Evolutionary conservation across 257 asterid species (phyloP).

Genomic region (Echites panduratus): DNA sequence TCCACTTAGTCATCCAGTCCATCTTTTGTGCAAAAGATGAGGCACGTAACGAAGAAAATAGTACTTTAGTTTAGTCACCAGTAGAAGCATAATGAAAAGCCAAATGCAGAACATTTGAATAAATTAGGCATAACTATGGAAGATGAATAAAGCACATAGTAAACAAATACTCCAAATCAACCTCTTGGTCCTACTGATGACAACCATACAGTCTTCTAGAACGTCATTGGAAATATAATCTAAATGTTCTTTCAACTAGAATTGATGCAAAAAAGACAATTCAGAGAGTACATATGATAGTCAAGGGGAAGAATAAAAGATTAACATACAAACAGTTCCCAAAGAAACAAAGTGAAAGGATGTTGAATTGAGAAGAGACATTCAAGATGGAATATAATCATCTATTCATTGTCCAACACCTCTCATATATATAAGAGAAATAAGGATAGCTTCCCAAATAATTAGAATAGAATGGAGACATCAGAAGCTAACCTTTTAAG

Average conservation of each 20-base stretch:
- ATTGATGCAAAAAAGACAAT: background rate
- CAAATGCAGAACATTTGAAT: background rate
- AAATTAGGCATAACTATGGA: background rate
- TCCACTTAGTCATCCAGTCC: background rate
- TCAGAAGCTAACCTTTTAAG: conserved; percentile 50
- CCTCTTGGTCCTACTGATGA: background rate
- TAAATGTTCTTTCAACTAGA: background rate
- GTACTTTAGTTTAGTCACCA: background rate
- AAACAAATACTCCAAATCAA: background rate
- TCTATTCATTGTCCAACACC: too few species aligned
- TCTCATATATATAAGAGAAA: background rate
- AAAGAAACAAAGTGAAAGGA: background rate
- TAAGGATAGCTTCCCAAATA: background rate
- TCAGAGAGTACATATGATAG: background rate
- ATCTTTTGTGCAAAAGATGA: background rate
- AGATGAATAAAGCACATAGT: background rate
- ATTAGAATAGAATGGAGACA: background rate
- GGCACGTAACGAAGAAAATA: background rate
- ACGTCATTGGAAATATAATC: background rate
- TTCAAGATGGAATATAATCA: background rate
- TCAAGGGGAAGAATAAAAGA: too few species aligned
- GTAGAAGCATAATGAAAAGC: background rate
- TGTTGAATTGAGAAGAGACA: background rate
- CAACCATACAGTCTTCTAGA: background rate
- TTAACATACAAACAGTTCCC: background rate